Base-by-base conservation (phyloP, 352 stramenopile species). In the Phytophthora cajani region DNA sequence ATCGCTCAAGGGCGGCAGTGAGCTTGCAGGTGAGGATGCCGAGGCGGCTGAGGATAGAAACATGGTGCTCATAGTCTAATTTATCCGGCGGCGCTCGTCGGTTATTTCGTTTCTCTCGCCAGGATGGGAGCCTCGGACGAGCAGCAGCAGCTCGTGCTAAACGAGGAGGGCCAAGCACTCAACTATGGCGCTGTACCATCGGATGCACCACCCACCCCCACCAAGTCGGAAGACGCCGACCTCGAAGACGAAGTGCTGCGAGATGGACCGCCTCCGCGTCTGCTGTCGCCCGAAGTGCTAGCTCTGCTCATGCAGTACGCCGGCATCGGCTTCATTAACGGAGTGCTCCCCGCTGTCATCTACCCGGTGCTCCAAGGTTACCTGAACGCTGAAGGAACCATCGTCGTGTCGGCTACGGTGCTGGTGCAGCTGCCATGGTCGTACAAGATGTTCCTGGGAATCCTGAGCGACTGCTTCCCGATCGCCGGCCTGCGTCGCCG, bases 401-500 rank as follows among this genome's bases (percentile, higher is more conserved):
- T 75, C 30, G 63, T 87, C 38, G 72, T 79, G 40, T 86, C 78
- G 3, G 80, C 80, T 3, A 75, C 51, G 3, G 61, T 82, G 46
- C 50, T 88, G 16, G 71, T 89, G n/a, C 66, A 82, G 10, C 47
- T 89, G 1, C 72, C 77, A 5, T 89, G 79, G 79, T 85, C 72
- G 36, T 84, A 80, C 65, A 89, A 87, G 50, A 61, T 85, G 30
- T 84, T 89, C 21, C 62, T 82, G 32, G 81, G 81, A 5, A 77
- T 89, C 51, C 33, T 85, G 27, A 86, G 77, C 51, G 81, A 89
- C 71, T 87, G 79, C 58, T 75, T 87, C 23, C 81, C 81, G 16
- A 71, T 89, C 42, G 72, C 58, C 23, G 78, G 80, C 27, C 87
- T 78, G 54, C 77, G 81, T 19, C 77, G 82, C 23, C 72, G 76